Conservation (phyloP, 2,329 filamentous ascomycete genomes). For the Fragosphaeria purpurea region DNA sequence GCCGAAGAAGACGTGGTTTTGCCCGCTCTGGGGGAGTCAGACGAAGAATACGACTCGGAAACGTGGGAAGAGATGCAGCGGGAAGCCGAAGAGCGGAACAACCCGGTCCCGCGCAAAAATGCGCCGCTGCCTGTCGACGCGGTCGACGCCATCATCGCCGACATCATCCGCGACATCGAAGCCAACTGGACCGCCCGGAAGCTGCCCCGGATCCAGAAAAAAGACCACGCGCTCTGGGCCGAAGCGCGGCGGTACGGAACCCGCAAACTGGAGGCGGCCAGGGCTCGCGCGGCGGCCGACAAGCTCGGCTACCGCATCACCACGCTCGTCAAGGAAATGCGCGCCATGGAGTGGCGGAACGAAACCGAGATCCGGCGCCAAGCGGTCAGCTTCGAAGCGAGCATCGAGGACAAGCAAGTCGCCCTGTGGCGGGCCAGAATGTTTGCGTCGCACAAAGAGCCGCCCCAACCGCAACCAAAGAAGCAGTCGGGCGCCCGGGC, state of each 20-base stretch:
- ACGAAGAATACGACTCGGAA: conserved; percentile 26
- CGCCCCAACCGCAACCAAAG: conserved; percentile 4
- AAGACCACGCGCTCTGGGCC: conserved; percentile 53
- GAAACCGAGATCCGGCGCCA: conserved; percentile 42
- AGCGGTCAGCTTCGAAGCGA: conserved; percentile 52
- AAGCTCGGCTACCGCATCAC: conserved; percentile 40
- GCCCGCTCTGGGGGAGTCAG: conserved; percentile 30
- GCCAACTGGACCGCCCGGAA: conserved; percentile 49
- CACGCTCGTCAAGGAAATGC: conserved; percentile 45
- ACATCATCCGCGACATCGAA: conserved; percentile 43
- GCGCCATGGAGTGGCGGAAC: conserved; percentile 39
- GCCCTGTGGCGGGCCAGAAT: conserved; percentile 35
- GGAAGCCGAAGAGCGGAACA: conserved; percentile 32
- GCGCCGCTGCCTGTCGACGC: conserved; percentile 31
- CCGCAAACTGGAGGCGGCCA: conserved; percentile 31
- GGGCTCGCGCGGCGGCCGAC: conserved; percentile 31
- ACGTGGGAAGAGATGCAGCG: conserved; percentile 47
- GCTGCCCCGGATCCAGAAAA: conserved; percentile 42
- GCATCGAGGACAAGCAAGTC: conserved; percentile 50
- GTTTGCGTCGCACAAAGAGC: conserved; percentile 26
- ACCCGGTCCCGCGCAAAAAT: conserved; percentile 15
- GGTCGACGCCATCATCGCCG: conserved; percentile 42
- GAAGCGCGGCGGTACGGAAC: conserved; percentile 35
- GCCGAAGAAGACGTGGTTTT: conserved; percentile 26
- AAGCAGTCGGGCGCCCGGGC: background rate